These are phyloP conservation scores for Camellia sinensis DNA, from an alignment of 148 eudicot genomes.

Conservation along the genomic window DNA sequence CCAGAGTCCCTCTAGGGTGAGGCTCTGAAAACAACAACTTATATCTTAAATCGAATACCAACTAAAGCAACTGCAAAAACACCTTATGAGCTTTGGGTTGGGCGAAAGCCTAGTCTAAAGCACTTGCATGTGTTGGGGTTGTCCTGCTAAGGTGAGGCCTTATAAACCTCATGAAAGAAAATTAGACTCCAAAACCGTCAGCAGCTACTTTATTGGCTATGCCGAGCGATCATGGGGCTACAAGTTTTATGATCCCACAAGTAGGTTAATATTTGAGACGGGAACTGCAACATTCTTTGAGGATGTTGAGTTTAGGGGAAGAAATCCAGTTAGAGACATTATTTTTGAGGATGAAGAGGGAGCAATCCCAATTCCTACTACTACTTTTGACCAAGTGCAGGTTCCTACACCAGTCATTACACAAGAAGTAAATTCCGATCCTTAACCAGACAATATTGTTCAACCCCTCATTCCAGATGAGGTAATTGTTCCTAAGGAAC, in stretches of 20 bases:
- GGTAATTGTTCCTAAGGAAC: too few species aligned
- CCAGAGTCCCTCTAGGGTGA: background rate
- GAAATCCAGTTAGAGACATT: background rate
- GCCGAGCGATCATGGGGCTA: background rate
- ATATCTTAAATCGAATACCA: background rate
- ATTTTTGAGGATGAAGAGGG: background rate
- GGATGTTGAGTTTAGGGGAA: background rate
- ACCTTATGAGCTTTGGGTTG: background rate
- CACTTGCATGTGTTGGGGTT: background rate
- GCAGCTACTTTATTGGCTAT: conserved; percentile 1
- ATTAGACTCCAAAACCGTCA: background rate
- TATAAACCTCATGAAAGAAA: background rate
- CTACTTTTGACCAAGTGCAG: too few species aligned
- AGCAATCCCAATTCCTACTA: too few species aligned
- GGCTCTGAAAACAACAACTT: background rate
- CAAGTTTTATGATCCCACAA: conserved; percentile 9
- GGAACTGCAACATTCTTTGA: background rate
- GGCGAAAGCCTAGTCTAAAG: background rate
- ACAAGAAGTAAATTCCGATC: too few species aligned
- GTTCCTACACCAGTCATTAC: too few species aligned
- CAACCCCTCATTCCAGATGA: too few species aligned
- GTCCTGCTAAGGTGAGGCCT: background rate
- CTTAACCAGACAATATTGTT: too few species aligned
- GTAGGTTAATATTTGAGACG: background rate
- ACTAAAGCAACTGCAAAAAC: background rate